Evolutionary conservation across 1,284 basidiomycete genomes (phyloP), one percentile per base, ranked within the genome.

Genomic region (Sporisorium exsertum): DNA sequence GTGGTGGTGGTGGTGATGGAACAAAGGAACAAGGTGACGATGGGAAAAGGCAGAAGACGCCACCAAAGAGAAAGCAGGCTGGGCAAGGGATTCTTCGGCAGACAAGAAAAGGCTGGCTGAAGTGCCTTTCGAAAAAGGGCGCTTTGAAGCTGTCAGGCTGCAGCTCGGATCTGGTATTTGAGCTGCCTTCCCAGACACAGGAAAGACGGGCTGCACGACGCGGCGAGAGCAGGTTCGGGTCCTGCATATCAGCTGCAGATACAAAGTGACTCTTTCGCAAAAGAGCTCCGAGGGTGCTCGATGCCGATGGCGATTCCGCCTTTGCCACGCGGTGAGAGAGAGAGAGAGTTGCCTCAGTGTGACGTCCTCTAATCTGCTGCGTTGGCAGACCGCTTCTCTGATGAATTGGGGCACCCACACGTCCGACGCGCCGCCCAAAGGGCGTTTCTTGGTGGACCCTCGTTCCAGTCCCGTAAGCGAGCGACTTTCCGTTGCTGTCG

Each of bases 151-250:
- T 59, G 57, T 59, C 57, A 55, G 13, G 24, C 51, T 58, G 65
- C 58, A 67, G 58, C 65, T 61, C 65, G 65, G 65, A 22, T 66
- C 16, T 59, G 43, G 33, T 3, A 43, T 29, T 49, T 35, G 24
- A 33, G 45, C 4, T 40, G 29, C 9, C 35, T n/a, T 16, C 2
- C 49, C 22, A 9, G 35, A 42, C 45, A 37, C 40, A 50, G 16
- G 22, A 8, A 37, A 50, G 26, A 32, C 16, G 22, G 20, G 24
- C 43, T 43, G 32, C 33, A 26, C 45, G n/a, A 58, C 26, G 35
- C 47, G 35, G 47, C 33, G 33, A 51, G 43, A 20, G 22, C 37
- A 13, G 32, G 49, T 8, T 18, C 26, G 49, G n/a, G 37, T 9
- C 27, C 29, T 49, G 47, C 47, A 49, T n/a, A n/a, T 16, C 47